Conservation (phyloP, 1,139 yeast species). For the Pneumocystis carinii region DNA sequence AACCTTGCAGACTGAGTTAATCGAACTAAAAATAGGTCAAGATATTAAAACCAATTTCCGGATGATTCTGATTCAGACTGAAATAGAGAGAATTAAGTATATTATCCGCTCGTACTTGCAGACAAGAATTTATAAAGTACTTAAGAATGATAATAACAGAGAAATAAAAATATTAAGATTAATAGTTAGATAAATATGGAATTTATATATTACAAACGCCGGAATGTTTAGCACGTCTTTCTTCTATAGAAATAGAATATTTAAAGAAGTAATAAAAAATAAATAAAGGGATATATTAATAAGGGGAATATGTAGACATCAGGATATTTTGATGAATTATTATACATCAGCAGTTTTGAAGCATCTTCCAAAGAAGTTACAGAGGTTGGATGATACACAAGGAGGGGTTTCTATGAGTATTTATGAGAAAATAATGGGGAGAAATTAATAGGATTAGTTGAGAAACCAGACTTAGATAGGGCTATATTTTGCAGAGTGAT, state of each 20-base stretch:
- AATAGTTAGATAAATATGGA: slow-evolving; percentile 39
- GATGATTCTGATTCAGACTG: slow-evolving; percentile 76
- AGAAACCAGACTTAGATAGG: slow-evolving; percentile 54
- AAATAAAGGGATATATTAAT: background rate
- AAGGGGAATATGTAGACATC: slow-evolving; percentile 31
- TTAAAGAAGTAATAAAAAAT: slow-evolving; percentile 10
- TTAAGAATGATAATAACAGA: background rate
- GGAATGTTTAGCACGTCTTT: slow-evolving; percentile 5
- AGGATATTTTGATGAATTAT: slow-evolving; percentile 45
- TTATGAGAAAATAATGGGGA: background rate
- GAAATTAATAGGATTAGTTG: slow-evolving; percentile 24
- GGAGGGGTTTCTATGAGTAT: slow-evolving; percentile 57
- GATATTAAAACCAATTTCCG: slow-evolving; percentile 28
- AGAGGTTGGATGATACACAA: slow-evolving; percentile 53
- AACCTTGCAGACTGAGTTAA: background rate
- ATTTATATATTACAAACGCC: slow-evolving; percentile 31
- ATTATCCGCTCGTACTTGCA: slow-evolving; percentile 66
- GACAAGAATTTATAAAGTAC: slow-evolving; percentile 48
- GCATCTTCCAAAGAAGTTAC: slow-evolving; percentile 48
- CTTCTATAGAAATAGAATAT: slow-evolving; percentile 12
- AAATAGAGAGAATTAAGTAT: slow-evolving; percentile 72
- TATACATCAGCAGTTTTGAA: slow-evolving; percentile 55
- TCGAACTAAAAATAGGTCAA: slow-evolving; percentile 5
- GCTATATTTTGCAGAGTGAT: slow-evolving; percentile 62
- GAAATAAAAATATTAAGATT: slow-evolving; percentile 23